Conservation (phyloP, 2,329 filamentous ascomycete genomes). For the Epichloe elymi region DNA sequence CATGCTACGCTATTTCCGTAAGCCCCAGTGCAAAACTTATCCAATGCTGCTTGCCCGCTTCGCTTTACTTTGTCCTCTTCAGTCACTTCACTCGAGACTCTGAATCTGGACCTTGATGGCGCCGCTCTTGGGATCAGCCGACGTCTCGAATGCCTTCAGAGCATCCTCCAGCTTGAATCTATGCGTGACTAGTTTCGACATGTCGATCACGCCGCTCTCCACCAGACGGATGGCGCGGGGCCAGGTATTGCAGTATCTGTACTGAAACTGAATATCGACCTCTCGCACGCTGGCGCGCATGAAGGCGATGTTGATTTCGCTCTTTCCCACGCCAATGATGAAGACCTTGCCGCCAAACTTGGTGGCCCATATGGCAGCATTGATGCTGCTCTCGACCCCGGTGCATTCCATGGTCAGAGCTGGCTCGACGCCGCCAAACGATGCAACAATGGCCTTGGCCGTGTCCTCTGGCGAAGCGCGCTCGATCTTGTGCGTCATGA, state of each 20-base stretch:
- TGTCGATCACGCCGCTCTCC: conserved; percentile 69
- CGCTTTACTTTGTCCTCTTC: not conserved
- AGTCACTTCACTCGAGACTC: conserved; percentile 38
- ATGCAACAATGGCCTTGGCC: conserved; percentile 51
- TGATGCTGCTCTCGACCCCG: conserved; percentile 81
- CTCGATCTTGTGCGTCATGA: conserved; percentile 68
- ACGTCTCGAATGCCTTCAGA: conserved; percentile 77
- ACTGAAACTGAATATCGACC: conserved; percentile 92
- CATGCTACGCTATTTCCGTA: no score
- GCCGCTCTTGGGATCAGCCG: conserved; percentile 75
- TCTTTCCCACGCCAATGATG: conserved; percentile 88
- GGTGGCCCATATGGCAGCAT: conserved; percentile 72
- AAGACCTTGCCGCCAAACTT: conserved; percentile 97
- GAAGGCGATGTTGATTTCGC: conserved; percentile 91
- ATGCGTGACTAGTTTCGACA: conserved; percentile 78
- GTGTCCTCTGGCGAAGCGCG: conserved; percentile 55
- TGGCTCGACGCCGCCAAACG: conserved; percentile 70
- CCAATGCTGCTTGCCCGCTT: no score
- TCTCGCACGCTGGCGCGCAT: conserved; percentile 85
- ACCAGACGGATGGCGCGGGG: conserved; percentile 82
- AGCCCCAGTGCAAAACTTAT: no score
- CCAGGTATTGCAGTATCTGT: conserved; percentile 94
- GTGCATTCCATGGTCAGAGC: conserved; percentile 83
- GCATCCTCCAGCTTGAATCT: conserved; percentile 77
- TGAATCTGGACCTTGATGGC: conserved; percentile 98